These are phyloP conservation scores for Lizanozyma gosingica DNA, from an alignment of 1,139 yeast genomes.

Conservation along the genomic window DNA sequence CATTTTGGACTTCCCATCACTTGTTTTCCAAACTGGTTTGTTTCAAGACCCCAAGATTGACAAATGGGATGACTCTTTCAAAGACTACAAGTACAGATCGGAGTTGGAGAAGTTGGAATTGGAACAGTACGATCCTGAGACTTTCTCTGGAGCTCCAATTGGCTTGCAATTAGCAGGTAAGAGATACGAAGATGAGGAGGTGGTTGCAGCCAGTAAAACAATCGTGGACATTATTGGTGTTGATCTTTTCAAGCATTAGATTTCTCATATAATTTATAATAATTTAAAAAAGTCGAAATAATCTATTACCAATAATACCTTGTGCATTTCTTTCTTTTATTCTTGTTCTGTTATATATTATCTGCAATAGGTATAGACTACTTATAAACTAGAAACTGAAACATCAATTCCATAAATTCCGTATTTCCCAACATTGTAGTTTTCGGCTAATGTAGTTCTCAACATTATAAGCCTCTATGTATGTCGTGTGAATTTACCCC, in stretches of 20 bases:
- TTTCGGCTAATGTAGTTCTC: no score
- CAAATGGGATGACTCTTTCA: slow-evolving; percentile 23
- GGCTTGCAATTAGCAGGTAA: slow-evolving; percentile 42
- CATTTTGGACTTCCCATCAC: slow-evolving; percentile 53
- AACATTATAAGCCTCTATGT: no score
- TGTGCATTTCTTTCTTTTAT: no score
- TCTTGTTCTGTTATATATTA: not conserved
- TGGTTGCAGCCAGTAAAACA: slow-evolving; percentile 35
- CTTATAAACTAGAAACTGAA: not conserved
- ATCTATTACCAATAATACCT: no score
- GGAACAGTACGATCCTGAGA: slow-evolving; percentile 24
- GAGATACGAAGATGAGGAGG: slow-evolving; percentile 46
- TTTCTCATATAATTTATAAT: no score
- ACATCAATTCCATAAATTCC: no score
- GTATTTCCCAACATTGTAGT: no score
- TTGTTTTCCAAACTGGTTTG: slow-evolving; percentile 53
- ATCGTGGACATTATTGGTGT: slow-evolving; percentile 9
- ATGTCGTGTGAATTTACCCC: no score
- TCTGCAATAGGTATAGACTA: not conserved
- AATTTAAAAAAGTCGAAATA: no score
- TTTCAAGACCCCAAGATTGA: slow-evolving; percentile 44
- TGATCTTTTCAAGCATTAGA: slow-evolving; percentile 7
- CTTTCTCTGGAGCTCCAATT: slow-evolving; percentile 45
- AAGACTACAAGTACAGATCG: slow-evolving; percentile 10
- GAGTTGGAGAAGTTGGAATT: slow-evolving; percentile 22